Conservation (phyloP, 345 rosid genomes). For the Euphorbia lathyris region DNA sequence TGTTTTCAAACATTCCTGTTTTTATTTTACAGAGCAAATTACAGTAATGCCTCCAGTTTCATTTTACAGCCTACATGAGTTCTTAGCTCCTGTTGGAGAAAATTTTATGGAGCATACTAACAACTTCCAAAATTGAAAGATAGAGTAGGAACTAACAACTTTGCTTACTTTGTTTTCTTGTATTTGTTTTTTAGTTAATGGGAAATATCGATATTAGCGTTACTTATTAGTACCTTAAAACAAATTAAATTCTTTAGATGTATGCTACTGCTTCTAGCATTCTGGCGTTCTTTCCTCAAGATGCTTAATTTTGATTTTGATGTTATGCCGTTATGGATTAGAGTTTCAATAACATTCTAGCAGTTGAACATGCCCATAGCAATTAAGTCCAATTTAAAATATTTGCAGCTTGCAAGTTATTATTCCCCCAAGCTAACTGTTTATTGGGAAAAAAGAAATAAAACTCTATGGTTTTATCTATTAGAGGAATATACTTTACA, state of each 20-base stretch:
- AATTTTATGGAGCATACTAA: constrained; percentile 12
- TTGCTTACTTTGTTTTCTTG: neutral
- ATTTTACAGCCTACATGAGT: neutral
- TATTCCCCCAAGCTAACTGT: no score
- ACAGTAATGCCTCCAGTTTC: neutral
- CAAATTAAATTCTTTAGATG: no score
- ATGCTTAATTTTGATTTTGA: neutral
- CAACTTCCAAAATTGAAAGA: neutral
- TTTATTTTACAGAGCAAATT: neutral
- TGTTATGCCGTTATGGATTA: neutral
- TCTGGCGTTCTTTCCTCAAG: neutral
- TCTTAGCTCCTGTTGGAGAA: neutral
- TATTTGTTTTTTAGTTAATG: neutral
- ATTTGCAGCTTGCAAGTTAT: no score
- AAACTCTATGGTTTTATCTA: no score
- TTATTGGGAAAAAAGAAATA: no score
- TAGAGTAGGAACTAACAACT: neutral
- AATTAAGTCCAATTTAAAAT: no score
- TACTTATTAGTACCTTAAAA: no score
- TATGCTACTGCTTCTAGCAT: neutral
- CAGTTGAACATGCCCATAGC: no score
- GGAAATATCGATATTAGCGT: neutral
- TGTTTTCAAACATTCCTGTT: neutral
- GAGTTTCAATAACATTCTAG: neutral
- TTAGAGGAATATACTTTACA: no score